phyloP scores from a whole-genome alignment of 805 yeast genomes.

The Zygosaccharomyces siamensis region DNA sequence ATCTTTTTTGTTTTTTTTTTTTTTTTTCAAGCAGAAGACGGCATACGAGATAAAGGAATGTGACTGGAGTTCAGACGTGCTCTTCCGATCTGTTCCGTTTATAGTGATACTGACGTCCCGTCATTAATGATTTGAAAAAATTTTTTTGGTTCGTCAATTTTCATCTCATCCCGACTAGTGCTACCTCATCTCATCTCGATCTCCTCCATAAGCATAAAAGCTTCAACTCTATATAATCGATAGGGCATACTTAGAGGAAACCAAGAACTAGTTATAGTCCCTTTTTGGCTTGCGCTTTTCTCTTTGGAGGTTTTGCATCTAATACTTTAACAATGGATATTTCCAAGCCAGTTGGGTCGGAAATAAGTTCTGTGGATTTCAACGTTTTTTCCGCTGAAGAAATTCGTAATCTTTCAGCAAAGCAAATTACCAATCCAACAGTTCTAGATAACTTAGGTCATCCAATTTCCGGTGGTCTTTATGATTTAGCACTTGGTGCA shows the following conservation, averaged over 20 bases:
- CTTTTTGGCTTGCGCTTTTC: conserved; percentile 2
- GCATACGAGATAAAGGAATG: too few species aligned
- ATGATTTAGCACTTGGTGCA: conserved; percentile 94
- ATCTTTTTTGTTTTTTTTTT: too few species aligned
- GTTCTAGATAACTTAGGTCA: conserved; percentile 96
- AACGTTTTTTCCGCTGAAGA: conserved; percentile 78
- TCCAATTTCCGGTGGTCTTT: conserved; percentile 88
- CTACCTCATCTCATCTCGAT: conserved; percentile 6
- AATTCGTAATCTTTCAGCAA: conserved; percentile 81
- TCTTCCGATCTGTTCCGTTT: conserved; percentile 5
- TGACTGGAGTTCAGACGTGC: too few species aligned
- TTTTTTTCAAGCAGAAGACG: too few species aligned
- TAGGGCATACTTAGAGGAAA: background rate
- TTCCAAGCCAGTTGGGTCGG: conserved; percentile 93
- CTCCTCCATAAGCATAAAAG: background rate
- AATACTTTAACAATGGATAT: conserved; percentile 65
- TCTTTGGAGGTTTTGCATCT: background rate
- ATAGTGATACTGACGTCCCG: conserved; percentile 2
- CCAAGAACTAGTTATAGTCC: background rate
- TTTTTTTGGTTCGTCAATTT: conserved; percentile 6
- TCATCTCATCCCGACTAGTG: conserved; percentile 16
- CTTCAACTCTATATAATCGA: background rate
- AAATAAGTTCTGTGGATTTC: conserved; percentile 87
- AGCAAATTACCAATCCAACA: conserved; percentile 90
- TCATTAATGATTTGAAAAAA: conserved; percentile 1